Conservation (phyloP, 176 grass and related monocot genomes). For the Musa beccarii region DNA sequence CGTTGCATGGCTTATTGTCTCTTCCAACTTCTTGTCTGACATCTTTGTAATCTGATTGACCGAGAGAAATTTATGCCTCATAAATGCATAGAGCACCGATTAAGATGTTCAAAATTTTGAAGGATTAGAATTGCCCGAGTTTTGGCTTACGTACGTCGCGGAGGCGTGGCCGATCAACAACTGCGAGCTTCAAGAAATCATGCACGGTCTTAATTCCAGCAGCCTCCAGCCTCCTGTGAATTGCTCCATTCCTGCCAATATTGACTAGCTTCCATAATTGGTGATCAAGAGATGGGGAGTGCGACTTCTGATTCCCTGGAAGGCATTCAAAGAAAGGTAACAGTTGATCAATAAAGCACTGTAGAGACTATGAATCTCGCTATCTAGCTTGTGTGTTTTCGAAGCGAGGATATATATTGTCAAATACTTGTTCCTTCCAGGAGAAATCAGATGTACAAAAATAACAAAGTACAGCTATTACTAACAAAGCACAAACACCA, state of each 20-base stretch:
- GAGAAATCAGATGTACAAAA: too few species aligned
- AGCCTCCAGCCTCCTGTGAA: slow-evolving; percentile 32
- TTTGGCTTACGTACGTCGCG: slow-evolving; percentile 13
- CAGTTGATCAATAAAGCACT: background rate
- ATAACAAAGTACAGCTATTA: too few species aligned
- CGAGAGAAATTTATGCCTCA: background rate
- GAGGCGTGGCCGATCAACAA: slow-evolving; percentile 19
- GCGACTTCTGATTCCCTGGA: slow-evolving; percentile 46
- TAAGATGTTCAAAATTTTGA: background rate
- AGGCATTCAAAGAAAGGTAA: background rate
- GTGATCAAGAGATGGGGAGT: slow-evolving; percentile 38
- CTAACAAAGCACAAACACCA: background rate
- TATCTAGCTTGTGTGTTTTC: too few species aligned
- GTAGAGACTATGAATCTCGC: too few species aligned
- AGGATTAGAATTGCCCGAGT: background rate
- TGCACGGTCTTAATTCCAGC: slow-evolving; percentile 46
- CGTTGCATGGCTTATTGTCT: slow-evolving; percentile 38
- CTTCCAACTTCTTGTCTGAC: slow-evolving; percentile 26
- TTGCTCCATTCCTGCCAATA: slow-evolving; percentile 43
- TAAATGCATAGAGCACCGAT: background rate
- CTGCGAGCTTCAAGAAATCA: slow-evolving; percentile 55
- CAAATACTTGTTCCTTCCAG: background rate
- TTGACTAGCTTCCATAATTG: slow-evolving; percentile 57
- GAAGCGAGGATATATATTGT: background rate
- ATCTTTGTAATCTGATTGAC: slow-evolving; percentile 30